phyloP scores from a whole-genome alignment of 768 basidiomycete species.

The Thelephora ganbajun region DNA sequence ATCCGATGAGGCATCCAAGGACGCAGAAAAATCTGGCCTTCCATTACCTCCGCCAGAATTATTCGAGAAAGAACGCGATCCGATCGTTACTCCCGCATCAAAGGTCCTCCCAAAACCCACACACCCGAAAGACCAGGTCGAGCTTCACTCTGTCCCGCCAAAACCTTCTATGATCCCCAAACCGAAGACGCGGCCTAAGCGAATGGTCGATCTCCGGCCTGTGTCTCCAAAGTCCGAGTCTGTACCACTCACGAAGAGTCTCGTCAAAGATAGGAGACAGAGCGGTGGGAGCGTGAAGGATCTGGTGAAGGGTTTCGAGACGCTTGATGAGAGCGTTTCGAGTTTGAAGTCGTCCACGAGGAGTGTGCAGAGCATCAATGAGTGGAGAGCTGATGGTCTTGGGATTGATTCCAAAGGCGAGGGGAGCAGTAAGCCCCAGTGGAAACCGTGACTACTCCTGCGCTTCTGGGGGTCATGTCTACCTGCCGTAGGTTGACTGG shows the following conservation, averaged over 20 bases:
- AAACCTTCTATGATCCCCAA: slow-evolving; percentile 31
- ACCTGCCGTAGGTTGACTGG: no score
- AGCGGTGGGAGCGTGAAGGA: slow-evolving; percentile 66
- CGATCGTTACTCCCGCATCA: slow-evolving; percentile 45
- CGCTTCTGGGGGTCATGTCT: no score
- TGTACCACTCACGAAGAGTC: slow-evolving; percentile 9
- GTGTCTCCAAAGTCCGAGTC: slow-evolving; percentile 13
- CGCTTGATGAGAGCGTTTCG: slow-evolving; percentile 19
- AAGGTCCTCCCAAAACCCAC: slow-evolving; percentile 28
- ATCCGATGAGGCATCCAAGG: slow-evolving; percentile 15
- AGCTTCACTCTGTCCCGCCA: slow-evolving; percentile 39
- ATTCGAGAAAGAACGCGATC: slow-evolving; percentile 34
- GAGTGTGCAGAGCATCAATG: slow-evolving; percentile 23
- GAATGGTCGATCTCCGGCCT: slow-evolving; percentile 40
- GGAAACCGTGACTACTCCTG: slow-evolving; percentile 8
- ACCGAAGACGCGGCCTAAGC: slow-evolving; percentile 19
- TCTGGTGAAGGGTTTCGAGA: slow-evolving; percentile 50
- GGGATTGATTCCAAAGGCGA: slow-evolving; percentile 2
- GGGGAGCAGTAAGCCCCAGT: slow-evolving; percentile 7
- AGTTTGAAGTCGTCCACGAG: slow-evolving; percentile 14
- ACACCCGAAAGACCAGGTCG: slow-evolving; percentile 53
- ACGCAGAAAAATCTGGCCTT: slow-evolving; percentile 24
- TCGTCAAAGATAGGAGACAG: slow-evolving; percentile 31
- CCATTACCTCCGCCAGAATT: slow-evolving; percentile 43
- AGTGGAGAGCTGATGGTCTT: slow-evolving; percentile 13